Percentiles rank a stretch among this genome's conserved stretches.
Conservation (phyloP, 192 early-diverging fungal species). For the Dispira parvispora region DNA sequence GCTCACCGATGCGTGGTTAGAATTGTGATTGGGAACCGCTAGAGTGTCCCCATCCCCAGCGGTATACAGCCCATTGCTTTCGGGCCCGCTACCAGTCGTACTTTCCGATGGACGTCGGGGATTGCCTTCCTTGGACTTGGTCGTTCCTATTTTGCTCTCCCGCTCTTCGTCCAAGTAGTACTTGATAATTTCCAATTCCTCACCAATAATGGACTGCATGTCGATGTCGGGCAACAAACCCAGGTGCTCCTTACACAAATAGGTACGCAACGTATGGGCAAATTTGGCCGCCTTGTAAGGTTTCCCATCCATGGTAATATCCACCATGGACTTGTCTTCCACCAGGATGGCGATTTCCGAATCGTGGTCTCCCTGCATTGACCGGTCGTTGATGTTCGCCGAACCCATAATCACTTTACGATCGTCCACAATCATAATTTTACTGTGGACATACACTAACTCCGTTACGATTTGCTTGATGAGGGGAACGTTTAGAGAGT, state of each 20-base stretch:
- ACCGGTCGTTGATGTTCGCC: slow-evolving; percentile 86
- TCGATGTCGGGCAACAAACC: slow-evolving; percentile 40
- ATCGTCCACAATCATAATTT: slow-evolving; percentile 80
- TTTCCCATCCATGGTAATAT: slow-evolving; percentile 54
- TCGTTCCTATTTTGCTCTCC: not conserved
- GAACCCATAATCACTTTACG: slow-evolving; percentile 65
- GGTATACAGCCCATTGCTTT: not conserved
- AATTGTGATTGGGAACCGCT: not conserved
- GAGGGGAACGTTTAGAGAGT: not conserved
- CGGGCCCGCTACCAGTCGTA: not conserved
- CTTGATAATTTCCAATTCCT: slow-evolving; percentile 3
- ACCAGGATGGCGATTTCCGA: slow-evolving; percentile 77
- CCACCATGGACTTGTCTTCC: slow-evolving; percentile 49
- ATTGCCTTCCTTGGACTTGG: not conserved
- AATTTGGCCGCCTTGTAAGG: slow-evolving; percentile 57
- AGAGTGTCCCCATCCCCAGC: not conserved
- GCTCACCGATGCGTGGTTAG: not conserved
- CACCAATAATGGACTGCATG: slow-evolving; percentile 19
- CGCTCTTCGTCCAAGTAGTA: not conserved
- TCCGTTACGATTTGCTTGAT: slow-evolving; percentile 41
- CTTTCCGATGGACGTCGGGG: not conserved
- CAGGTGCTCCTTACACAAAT: slow-evolving; percentile 69
- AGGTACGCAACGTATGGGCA: slow-evolving; percentile 52
- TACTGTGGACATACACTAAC: slow-evolving; percentile 74
- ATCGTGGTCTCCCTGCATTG: slow-evolving; percentile 70